Evolutionary conservation across 352 stramenopile genomes (phyloP).

Genomic region (Phytophthora pisi): DNA sequence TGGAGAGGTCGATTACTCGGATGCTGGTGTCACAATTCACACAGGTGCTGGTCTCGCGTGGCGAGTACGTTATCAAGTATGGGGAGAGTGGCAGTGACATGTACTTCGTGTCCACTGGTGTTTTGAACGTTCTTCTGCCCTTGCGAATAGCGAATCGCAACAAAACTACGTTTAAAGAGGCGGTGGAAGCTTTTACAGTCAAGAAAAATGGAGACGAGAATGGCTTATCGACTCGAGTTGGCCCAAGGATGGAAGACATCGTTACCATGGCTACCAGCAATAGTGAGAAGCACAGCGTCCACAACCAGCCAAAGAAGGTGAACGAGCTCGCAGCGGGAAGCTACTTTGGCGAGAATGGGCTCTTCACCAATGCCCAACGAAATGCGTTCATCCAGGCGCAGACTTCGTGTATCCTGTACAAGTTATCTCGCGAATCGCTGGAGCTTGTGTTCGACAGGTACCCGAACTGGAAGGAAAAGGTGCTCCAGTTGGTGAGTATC

Average conservation of each 20-base stretch:
- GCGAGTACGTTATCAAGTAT: conserved; percentile 58
- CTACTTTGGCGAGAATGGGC: conserved; percentile 68
- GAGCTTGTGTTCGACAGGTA: conserved; percentile 70
- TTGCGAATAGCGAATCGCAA: conserved; percentile 7
- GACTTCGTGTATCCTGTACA: conserved; percentile 67
- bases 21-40: conserved; percentile 71
- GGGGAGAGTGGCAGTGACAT: conserved; percentile 67
- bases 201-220: background rate
- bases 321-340: conserved; percentile 51
- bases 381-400: conserved; percentile 49
- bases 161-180: conserved; percentile 5
- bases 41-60: conserved; percentile 52
- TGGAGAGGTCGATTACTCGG: conserved; percentile 54
- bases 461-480: conserved; percentile 65
- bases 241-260: conserved; percentile 1
- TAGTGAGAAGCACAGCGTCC: background rate
- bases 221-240: background rate
- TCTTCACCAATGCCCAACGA: conserved; percentile 56
- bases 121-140: conserved; percentile 45
- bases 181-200: background rate
- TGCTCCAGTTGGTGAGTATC: conserved; percentile 61
- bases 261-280: background rate
- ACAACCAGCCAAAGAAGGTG: conserved; percentile 43
- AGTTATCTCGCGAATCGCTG: conserved; percentile 56
- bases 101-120: conserved; percentile 69